phyloP scores from a whole-genome alignment of 805 yeast species.

The Candida germanica region DNA sequence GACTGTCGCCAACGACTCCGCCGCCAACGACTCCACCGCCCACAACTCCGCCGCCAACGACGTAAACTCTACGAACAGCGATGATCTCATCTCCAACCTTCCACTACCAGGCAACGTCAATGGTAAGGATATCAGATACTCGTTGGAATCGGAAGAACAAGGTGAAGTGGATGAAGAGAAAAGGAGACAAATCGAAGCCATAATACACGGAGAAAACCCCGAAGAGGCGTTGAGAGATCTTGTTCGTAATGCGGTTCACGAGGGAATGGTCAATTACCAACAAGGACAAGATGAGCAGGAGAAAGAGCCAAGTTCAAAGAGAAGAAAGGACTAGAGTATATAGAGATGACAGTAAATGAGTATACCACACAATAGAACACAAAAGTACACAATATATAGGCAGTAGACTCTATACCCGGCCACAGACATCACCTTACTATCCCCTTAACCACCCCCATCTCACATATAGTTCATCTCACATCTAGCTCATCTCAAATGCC shows the following conservation, averaged over 20 bases:
- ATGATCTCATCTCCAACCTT: constrained; percentile 11
- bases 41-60: not conserved
- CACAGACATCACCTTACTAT: too few relatives aligned
- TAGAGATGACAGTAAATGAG: too few relatives aligned
- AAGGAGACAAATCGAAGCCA: constrained; percentile 62
- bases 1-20: constrained; percentile 1
- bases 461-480: too few relatives aligned
- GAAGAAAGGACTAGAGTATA: constrained; percentile 10
- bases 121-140: constrained; percentile 55
- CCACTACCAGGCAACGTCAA: constrained; percentile 38
- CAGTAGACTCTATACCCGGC: too few relatives aligned
- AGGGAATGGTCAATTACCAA: constrained; percentile 41
- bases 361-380: too few relatives aligned
- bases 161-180: constrained; percentile 40
- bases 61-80: not conserved
- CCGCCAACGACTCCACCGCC: not conserved
- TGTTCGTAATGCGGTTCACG: constrained; percentile 62
- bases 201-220: constrained; percentile 75
- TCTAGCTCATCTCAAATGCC: too few relatives aligned
- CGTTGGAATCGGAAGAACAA: constrained; percentile 43
- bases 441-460: too few relatives aligned
- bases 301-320: constrained; percentile 17
- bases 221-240: constrained; percentile 72
- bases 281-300: constrained; percentile 17
- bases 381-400: too few relatives aligned